Evolutionary conservation across 2,329 filamentous ascomycete genomes (phyloP), one percentile per base, ranked within the genome.

Genomic region (Allantophomopsis lycopodina): DNA sequence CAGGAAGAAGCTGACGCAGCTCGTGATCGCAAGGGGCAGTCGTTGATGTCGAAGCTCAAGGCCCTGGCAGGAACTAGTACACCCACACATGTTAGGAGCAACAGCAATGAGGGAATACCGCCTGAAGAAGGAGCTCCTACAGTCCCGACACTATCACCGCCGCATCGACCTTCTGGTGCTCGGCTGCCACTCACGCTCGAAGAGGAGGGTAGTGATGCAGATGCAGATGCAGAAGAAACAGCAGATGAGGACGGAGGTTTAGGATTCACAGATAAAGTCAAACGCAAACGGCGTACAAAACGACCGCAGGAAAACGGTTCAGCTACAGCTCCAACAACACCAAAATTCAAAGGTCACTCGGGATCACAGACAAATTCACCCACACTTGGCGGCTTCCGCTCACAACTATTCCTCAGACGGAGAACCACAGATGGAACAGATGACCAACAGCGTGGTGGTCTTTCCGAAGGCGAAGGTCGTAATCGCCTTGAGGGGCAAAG

Each of bases 151-250:
- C 47, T 50, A 10, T 69, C 69, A 7, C 55, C 61, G 11, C 50
- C 62, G 5, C 66, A 58, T 46, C 73, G 73, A 10, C 71, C 75
- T 2, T 51, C 58, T 16, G 60, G 63, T 21, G 61, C 66, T 36
- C 63, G 65, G 41, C 64, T 75, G 46, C 71, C 71, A 8, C 64
- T 69, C 15, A 73, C 68, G 1, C 56, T 76, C 40, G 55, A 60
- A 43, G 70, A 72, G 43, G 71, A 69, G 45, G 76, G 74, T 15
- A 83, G 77, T 55, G 84, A 88, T 56, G 76, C 68, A 12, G 79
- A 83, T 52, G 79, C 82, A 1, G 85, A 91, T 56, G 84, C 80
- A 2, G 88, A 94, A 55, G 85, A 91, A 55, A 94, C 86, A 35
- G 83, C 79, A 0, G 85, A 87, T 39, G 88, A 94, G 54, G 70